Base-by-base conservation (phyloP, 495 filamentous ascomycete species). In the Penicillium flavigenum region DNA sequence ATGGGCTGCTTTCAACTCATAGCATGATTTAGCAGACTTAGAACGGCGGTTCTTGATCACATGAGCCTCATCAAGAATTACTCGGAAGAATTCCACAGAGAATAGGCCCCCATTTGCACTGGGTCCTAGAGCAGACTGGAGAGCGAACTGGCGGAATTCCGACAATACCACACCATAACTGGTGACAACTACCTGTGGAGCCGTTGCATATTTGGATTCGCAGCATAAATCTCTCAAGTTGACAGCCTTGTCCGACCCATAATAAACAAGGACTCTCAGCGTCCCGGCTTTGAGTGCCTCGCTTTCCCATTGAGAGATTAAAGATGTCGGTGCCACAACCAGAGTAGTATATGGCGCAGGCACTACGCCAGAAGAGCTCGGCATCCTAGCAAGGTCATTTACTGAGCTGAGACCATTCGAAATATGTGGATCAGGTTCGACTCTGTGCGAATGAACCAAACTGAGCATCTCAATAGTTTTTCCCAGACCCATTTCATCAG, bases 381-480 rank as follows among this genome's bases (percentile, higher is more conserved):
- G 81, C 12, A 90, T 71, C 45, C 85, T 81, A 20, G 82, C 79
- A 22, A 88, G 80, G 12, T 68, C 72, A 53, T 82, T 79, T n/a
- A 85, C 73, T 22, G 79, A 77, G n/a, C 58, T 67, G 8, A 72
- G 64, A 17, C 58, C 65, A 36, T 70, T 61, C 17, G 62, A 64
- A 20, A 63, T 27, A 49, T 80, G 77, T 8, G 76, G 61, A 6
- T 85, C 76, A 36, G 89, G 89, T 16, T 66, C 65, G 19, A 55
- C 57, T 60, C 80, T 84, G 71, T 97, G 86, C 0, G 90, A 83
- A 70, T 98, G 94, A 36, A 98, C 83, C 39, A 98, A 76, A 72
- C 89, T 91, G 22, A 98, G 81, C 93, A 97, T 98, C 69, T 98
- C 92, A 53, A 98, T 97, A 0, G 92, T 96, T 71, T 98, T 97